Base-by-base conservation (phyloP, 352 stramenopile genomes). In the Phytophthora kernoviae region DNA sequence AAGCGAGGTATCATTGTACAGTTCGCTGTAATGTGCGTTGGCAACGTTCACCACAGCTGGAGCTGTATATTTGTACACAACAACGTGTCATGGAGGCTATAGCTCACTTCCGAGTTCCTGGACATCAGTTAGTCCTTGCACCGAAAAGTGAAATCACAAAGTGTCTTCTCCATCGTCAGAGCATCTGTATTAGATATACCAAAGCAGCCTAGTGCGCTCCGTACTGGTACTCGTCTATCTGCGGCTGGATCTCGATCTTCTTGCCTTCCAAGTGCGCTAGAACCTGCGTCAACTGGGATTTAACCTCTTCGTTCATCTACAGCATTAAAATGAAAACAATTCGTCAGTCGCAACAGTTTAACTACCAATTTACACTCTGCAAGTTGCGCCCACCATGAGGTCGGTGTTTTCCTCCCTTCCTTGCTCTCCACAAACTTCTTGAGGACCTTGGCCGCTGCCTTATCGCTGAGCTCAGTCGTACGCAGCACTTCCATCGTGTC, bases 281-380 rank as follows among this genome's bases (percentile, higher is more conserved):
- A 53, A 92, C 83, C 66, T 92, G 83, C 58, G 68, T 50, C 51
- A 92, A 73, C 59, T 92, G 83, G n/a, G 70, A 76, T 67, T 87
- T 88, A 27, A 92, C 79, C 50, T 90, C 83, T 9, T 90, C 80
- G 34, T 80, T 92, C 68, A 92, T 86, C 83, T 92, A 26, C 26
- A 21, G 45, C 21, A 68, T 43, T 12, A 56, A 22, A 65, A 1
- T 34, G 22, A 37, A 34, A 20, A 46, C 27, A 20, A 6, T 21
- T 15, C 40, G 32, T 58, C 33, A 52, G 40, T n/a, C 5, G 8
- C 12, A 11, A 11, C 37, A 43, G 37, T 21, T 8, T 30, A 30
- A 6, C 24, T 30, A 30, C 24, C 24, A 30, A 30, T 30, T 30
- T 30, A n/a, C n/a, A n/a, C n/a, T n/a, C n/a, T 30, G 6, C 24